phyloP scores from a whole-genome alignment of 2,329 filamentous ascomycete species.

The Hypoxylon sp. region DNA sequence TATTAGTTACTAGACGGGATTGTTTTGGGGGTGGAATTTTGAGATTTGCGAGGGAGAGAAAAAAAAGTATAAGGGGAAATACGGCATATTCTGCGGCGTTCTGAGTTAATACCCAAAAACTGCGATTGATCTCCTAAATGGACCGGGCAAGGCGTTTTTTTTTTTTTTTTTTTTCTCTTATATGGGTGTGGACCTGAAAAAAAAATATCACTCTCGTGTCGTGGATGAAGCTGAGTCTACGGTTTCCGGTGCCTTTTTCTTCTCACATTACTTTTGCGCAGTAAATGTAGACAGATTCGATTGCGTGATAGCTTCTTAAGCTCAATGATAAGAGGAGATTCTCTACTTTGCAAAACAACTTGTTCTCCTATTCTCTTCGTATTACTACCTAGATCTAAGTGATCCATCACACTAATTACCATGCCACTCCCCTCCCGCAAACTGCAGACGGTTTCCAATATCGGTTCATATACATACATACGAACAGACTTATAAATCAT shows the following conservation, averaged over 20 bases:
- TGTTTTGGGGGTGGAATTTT: not conserved
- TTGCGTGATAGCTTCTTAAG: not conserved
- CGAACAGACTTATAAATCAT: not conserved
- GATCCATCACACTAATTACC: not conserved
- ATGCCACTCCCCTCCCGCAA: not conserved
- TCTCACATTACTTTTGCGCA: not conserved
- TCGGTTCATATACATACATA: not conserved
- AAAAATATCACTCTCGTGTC: not conserved
- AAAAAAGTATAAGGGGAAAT: no score
- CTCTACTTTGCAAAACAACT: not conserved
- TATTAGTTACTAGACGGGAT: no score
- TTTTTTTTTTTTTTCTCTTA: no score
- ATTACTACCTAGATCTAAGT: not conserved
- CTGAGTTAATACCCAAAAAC: not conserved
- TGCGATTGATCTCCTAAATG: not conserved
- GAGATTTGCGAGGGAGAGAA: no score
- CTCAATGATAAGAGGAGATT: not conserved
- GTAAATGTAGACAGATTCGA: not conserved
- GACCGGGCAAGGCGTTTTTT: not conserved
- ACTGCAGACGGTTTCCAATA: not conserved
- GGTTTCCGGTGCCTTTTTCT: not conserved
- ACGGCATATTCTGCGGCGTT: not conserved
- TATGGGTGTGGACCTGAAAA: no score
- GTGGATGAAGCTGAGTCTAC: no score
- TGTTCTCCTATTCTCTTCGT: not conserved